Conservation (phyloP, 495 filamentous ascomycete genomes). For the Aspergillus biplanus region DNA sequence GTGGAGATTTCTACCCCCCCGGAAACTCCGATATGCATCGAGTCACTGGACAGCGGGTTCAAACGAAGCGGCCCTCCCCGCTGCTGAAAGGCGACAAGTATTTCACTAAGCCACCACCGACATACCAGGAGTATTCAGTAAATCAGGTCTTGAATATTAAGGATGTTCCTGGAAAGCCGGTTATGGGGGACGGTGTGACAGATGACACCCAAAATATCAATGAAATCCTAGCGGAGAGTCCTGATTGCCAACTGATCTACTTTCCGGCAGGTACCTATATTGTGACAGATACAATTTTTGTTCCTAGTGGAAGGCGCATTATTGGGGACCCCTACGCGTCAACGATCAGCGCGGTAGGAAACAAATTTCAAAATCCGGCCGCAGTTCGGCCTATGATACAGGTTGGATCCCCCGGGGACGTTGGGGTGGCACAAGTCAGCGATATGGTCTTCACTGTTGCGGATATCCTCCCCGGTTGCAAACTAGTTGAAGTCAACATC, state of each 20-base stretch:
- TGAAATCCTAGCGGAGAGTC: slow-evolving; percentile 46
- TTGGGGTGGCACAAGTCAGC: slow-evolving; percentile 56
- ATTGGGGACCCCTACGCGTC: slow-evolving; percentile 53
- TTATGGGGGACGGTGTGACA: slow-evolving; percentile 39
- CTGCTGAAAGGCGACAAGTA: slow-evolving; percentile 31
- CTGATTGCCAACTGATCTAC: slow-evolving; percentile 51
- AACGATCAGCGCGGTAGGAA: slow-evolving; percentile 48
- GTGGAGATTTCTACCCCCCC: slow-evolving; percentile 30
- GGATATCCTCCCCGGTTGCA: slow-evolving; percentile 51
- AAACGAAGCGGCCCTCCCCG: slow-evolving; percentile 21
- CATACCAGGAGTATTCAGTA: slow-evolving; percentile 49
- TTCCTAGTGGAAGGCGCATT: slow-evolving; percentile 53
- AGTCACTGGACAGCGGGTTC: slow-evolving; percentile 22
- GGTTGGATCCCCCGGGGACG: slow-evolving; percentile 56
- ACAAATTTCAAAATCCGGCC: slow-evolving; percentile 50
- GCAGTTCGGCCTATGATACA: slow-evolving; percentile 54
- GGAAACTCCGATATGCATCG: slow-evolving; percentile 17
- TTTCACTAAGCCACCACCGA: slow-evolving; percentile 34
- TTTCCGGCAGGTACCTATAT: slow-evolving; percentile 63
- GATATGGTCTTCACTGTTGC: slow-evolving; percentile 56
- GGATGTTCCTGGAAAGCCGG: slow-evolving; percentile 33
- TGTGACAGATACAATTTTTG: slow-evolving; percentile 56
- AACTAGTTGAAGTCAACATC: slow-evolving; percentile 53
- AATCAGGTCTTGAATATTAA: slow-evolving; percentile 52
- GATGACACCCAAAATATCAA: slow-evolving; percentile 54